Evolutionary conservation across 169 alveolate genomes (phyloP), one percentile per base, ranked within the genome.

Genomic region (Cryptosporidium muris): DNA sequence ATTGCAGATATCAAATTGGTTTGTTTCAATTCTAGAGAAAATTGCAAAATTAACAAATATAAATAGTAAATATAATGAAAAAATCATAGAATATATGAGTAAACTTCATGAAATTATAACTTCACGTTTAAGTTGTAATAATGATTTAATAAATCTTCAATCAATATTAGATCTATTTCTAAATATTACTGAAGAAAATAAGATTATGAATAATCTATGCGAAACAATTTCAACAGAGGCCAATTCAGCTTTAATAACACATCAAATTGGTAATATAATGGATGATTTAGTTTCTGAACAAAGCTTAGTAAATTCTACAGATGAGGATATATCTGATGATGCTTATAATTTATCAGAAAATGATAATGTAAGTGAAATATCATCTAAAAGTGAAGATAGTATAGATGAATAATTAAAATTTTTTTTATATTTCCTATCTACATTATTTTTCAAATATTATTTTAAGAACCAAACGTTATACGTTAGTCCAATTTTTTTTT

Each of bases 71-170:
- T 25, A 25, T 25, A 25, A 25, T 25, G 25, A 25, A 25, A 25
- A 25, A 25, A 74, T 74, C 60, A 25, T 74, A 47, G 45, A 60
- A 34, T 68, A 74, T 25, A 74, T 74, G 85, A 68, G 60, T 34
- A 74, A 68, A 43, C 42, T 74, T n/a, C 54, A 74, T 58, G 85
- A 74, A 40, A 74, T 74, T 14, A 74, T 58, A 58, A 54, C 58
- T 2, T 45, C 60, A 63, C 38, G 85, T 52, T 37, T 74, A n/a
- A 74, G 85, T 25, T 74, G 60, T 9, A 74, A 74, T 51, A 36
- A 74, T 12, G 85, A 74, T 60, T 37, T 74, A 38, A 60, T 74
- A 14, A 38, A 34, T 60, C 74, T 74, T 14, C 85, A 74, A 60
- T 56, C 85, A 11, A 74, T 49, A 11, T 58, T 74, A 42, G 85